A percentile compares a stretch with the other conserved stretches of the same genome.
Evolutionary conservation across 495 filamentous ascomycete genomes (phyloP).

Genomic region (Haplographium delicatum): DNA sequence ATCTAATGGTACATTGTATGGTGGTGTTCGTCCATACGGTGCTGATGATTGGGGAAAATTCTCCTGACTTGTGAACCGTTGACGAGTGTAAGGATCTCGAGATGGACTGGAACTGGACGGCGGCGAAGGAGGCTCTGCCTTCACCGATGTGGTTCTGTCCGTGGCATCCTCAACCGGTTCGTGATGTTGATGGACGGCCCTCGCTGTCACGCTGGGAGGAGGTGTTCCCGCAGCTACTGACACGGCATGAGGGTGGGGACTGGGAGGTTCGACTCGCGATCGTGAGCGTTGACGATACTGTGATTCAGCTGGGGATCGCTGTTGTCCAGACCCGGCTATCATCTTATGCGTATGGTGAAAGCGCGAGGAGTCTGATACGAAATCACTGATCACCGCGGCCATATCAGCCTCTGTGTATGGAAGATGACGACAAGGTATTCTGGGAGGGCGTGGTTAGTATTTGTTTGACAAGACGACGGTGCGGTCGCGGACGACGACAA

Average conservation of each 20-base stretch:
- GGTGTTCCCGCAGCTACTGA: conserved; percentile 6
- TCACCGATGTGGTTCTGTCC: neutral
- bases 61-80: conserved; percentile 20
- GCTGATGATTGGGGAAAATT: conserved; percentile 9
- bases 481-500: neutral
- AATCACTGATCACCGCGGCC: conserved; percentile 31
- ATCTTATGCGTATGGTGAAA: conserved; percentile 19
- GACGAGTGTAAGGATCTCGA: conserved; percentile 8
- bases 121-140: conserved; percentile 11
- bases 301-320: conserved; percentile 20
- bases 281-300: conserved; percentile 19
- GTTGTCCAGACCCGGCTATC: conserved; percentile 14
- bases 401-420: conserved; percentile 31
- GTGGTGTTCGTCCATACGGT: conserved; percentile 5
- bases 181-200: conserved; percentile 4
- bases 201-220: conserved; percentile 8
- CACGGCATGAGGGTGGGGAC: conserved; percentile 18
- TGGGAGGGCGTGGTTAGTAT: neutral
- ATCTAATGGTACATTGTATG: neutral
- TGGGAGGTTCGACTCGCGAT: conserved; percentile 16
- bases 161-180: conserved; percentile 1
- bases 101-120: conserved; percentile 19
- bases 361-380: conserved; percentile 22
- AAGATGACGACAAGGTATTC: too few relatives aligned
- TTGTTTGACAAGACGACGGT: neutral